Conservation (phyloP, 495 filamentous ascomycete species). For the Hypoxylon trugodes region DNA sequence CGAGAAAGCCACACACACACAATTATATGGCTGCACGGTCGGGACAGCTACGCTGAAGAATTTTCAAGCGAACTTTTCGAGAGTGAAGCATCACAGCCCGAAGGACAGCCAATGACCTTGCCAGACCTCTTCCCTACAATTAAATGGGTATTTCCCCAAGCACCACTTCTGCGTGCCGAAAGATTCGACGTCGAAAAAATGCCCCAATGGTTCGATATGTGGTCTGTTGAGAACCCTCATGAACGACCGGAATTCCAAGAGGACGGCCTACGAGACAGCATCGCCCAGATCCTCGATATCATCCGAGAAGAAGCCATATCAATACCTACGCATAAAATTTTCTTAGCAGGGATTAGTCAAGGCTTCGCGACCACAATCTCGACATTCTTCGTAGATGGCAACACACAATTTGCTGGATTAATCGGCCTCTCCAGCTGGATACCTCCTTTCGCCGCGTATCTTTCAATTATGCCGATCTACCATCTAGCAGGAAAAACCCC, state of each 20-base stretch:
- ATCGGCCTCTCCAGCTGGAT: constrained; percentile 66
- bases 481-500: constrained; percentile 39
- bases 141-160: constrained; percentile 58
- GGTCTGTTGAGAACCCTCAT: constrained; percentile 42
- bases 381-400: constrained; percentile 50
- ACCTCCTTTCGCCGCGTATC: constrained; percentile 58
- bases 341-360: constrained; percentile 49
- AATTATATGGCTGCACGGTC: constrained; percentile 64
- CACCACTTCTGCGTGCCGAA: constrained; percentile 48
- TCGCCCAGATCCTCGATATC: constrained; percentile 32
- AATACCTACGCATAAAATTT: constrained; percentile 40
- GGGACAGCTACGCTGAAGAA: constrained; percentile 58
- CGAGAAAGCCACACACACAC: constrained; percentile 57
- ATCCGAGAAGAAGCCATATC: constrained; percentile 42
- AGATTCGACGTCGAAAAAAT: constrained; percentile 48
- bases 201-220: constrained; percentile 56
- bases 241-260: constrained; percentile 45
- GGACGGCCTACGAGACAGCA: constrained; percentile 40
- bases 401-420: constrained; percentile 49
- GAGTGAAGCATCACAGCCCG: constrained; percentile 40
- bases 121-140: constrained; percentile 41
- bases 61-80: constrained; percentile 61
- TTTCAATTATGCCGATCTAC: too few species aligned
- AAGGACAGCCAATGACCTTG: constrained; percentile 45
- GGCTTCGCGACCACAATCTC: constrained; percentile 57